Percentiles rank a stretch among this genome's conserved stretches.
phyloP scores from a whole-genome alignment of 805 yeast species.

The Brettanomyces nanus region DNA sequence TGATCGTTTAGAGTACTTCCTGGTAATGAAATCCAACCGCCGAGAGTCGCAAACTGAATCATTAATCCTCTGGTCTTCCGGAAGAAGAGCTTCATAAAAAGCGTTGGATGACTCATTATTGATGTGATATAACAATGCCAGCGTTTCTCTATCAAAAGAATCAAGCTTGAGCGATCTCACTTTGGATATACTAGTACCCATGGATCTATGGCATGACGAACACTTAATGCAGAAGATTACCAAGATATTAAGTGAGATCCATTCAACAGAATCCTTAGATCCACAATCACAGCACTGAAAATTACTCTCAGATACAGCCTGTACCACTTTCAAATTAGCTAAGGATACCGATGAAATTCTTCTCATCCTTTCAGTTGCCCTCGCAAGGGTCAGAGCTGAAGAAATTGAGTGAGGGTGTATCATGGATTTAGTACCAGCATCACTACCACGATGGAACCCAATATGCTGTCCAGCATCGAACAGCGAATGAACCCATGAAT shows the following conservation, averaged over 20 bases:
- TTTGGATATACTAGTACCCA: constrained; percentile 78
- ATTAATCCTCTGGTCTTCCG: constrained; percentile 19
- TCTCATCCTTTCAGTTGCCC: constrained; percentile 14
- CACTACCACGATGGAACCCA: constrained; percentile 11
- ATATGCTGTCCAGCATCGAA: constrained; percentile 41
- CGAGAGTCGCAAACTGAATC: constrained; percentile 33
- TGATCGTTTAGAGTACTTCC: constrained; percentile 53
- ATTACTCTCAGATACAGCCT: constrained; percentile 45
- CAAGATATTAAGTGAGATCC: constrained; percentile 75
- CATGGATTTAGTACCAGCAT: constrained; percentile 1
- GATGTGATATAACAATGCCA: constrained; percentile 41
- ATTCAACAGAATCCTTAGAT: constrained; percentile 56
- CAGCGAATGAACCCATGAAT: constrained; percentile 59
- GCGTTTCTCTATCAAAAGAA: constrained; percentile 51
- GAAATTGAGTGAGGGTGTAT: constrained; percentile 1
- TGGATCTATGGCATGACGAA: constrained; percentile 78
- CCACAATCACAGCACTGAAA: constrained; percentile 75
- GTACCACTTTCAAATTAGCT: constrained; percentile 30
- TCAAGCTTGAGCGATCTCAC: constrained; percentile 75
- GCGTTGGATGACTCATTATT: constrained; percentile 50
- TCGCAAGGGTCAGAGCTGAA: constrained; percentile 1
- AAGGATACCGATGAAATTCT: constrained; percentile 28
- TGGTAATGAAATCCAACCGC: constrained; percentile 50
- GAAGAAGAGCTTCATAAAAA: constrained; percentile 45
- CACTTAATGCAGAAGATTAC: constrained; percentile 76